Conservation (phyloP, 2,329 filamentous ascomycete genomes). For the Fusarium musae region DNA sequence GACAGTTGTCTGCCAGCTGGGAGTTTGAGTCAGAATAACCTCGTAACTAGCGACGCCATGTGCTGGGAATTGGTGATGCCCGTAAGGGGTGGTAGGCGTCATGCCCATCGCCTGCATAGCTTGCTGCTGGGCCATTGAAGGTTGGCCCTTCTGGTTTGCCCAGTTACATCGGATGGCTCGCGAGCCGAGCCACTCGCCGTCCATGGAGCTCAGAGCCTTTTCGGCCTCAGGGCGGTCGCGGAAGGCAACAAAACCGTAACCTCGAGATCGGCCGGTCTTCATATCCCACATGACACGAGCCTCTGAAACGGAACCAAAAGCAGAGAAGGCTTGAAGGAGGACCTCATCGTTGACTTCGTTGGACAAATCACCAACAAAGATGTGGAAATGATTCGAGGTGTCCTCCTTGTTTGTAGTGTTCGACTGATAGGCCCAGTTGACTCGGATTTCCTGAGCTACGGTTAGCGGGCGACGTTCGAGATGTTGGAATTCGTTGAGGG, state of each 20-base stretch:
- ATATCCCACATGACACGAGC: slow-evolving; percentile 99
- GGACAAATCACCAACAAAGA: slow-evolving; percentile 96
- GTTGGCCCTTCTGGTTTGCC: slow-evolving; percentile 99
- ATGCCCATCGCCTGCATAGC: slow-evolving; percentile 98
- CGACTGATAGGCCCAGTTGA: slow-evolving; percentile 99
- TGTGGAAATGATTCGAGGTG: slow-evolving; percentile 98
- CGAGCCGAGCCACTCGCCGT: slow-evolving; percentile 98
- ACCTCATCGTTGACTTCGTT: slow-evolving; percentile 99
- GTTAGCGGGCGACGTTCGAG: slow-evolving; percentile 18
- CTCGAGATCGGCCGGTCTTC: slow-evolving; percentile 98
- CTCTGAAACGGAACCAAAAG: slow-evolving; percentile 95
- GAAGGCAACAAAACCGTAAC: slow-evolving; percentile 98
- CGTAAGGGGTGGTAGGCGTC: slow-evolving; percentile 95
- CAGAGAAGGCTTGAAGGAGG: slow-evolving; percentile 91
- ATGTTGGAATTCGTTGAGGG: not conserved
- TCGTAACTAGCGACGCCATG: slow-evolving; percentile 98
- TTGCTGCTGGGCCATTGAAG: slow-evolving; percentile 97
- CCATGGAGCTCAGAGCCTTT: slow-evolving; percentile 96
- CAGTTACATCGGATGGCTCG: slow-evolving; percentile 99
- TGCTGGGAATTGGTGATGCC: slow-evolving; percentile 97
- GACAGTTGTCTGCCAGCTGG: slow-evolving; percentile 97
- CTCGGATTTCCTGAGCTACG: slow-evolving; percentile 84
- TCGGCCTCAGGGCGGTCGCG: slow-evolving; percentile 93
- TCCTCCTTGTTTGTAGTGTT: slow-evolving; percentile 96
- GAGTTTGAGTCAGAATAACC: slow-evolving; percentile 94